Evolutionary conservation across 176 grass and related monocot species (phyloP).

Genomic region (Ensete ventricosum): DNA sequence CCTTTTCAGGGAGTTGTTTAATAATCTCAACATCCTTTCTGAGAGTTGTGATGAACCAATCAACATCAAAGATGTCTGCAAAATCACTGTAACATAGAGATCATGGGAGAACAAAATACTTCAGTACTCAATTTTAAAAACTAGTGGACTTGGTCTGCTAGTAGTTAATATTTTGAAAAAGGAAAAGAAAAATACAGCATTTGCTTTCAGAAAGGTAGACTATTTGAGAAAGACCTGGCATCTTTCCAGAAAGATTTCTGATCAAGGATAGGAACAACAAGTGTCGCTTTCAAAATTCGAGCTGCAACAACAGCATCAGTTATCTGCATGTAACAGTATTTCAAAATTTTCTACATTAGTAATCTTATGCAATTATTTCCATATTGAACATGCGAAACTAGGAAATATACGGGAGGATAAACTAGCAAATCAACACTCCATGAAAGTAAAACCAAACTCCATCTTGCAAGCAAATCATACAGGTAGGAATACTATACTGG

Average conservation of each 20-base stretch:
- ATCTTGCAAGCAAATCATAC: not conserved
- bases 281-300: conserved; percentile 82
- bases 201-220: not conserved
- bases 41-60: conserved; percentile 75
- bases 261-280: conserved; percentile 83
- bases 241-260: conserved; percentile 97
- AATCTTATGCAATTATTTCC: not conserved
- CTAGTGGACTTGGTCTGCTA: conserved; percentile 1
- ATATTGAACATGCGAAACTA: not conserved
- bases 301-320: conserved; percentile 90
- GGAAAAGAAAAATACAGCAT: not conserved
- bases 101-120: conserved; percentile 33
- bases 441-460: not conserved
- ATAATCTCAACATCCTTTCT: conserved; percentile 84
- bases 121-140: conserved; percentile 14
- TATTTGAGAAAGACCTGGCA: conserved; percentile 56
- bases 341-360: conserved; percentile 11
- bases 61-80: conserved; percentile 62
- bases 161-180: conserved; percentile 10
- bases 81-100: conserved; percentile 65
- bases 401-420: not conserved
- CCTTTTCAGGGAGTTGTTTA: conserved; percentile 63
- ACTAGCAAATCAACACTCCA: not conserved
- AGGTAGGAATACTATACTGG: no score
- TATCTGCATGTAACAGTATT: conserved; percentile 53